Conservation (phyloP, 768 basidiomycete genomes). For the Amanita thiersii region DNA sequence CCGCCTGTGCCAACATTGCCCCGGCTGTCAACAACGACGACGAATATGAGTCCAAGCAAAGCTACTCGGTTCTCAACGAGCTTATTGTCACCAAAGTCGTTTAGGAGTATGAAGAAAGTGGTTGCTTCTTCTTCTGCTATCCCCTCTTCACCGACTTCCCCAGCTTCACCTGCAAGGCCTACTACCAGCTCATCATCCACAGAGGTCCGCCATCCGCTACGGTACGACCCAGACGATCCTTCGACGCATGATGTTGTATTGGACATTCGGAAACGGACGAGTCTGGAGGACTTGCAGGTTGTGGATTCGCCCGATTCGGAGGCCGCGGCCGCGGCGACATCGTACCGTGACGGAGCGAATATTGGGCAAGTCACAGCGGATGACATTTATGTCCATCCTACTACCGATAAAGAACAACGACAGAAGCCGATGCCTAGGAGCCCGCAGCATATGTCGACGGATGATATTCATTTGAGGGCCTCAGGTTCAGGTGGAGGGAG, state of each 20-base stretch:
- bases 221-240: background rate
- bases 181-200: background rate
- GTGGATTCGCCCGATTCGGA: constrained; percentile 1
- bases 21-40: background rate
- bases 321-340: too few relatives aligned
- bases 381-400: constrained; percentile 7
- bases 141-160: constrained; percentile 1
- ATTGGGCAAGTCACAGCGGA: constrained; percentile 4
- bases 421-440: background rate
- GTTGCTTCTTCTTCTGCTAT: constrained; percentile 1
- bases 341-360: too few relatives aligned
- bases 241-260: background rate
- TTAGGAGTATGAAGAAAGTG: too few relatives aligned
- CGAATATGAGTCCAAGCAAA: too few relatives aligned
- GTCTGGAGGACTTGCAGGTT: constrained; percentile 7
- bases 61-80: constrained; percentile 1
- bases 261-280: constrained; percentile 5
- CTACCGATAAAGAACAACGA: background rate
- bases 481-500: background rate
- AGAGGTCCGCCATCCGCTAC: background rate
- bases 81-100: constrained; percentile 7
- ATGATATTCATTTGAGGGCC: background rate
- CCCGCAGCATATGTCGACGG: constrained; percentile 3
- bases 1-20: constrained; percentile 6
- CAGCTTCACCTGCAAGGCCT: background rate